Base-by-base conservation (phyloP, 2,329 filamentous ascomycete species). In the Colletotrichum kahawae region DNA sequence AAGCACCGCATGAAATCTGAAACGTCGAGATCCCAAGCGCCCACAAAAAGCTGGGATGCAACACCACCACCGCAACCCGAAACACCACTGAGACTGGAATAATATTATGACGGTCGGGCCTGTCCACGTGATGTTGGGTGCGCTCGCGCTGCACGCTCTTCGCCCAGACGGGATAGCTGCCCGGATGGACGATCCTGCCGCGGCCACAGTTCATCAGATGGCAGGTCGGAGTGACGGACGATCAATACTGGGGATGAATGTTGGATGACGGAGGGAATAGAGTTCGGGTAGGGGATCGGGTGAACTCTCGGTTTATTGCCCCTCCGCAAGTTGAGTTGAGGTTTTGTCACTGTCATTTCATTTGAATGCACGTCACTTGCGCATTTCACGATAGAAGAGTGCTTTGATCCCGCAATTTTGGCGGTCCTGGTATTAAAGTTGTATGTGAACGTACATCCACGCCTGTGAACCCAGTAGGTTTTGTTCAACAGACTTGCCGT, bases 21-120 rank as follows among this genome's bases (percentile, higher is more conserved):
- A 75, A 75, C 69, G 48, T 57, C 43, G 33, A 43, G 64, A 60
- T 63, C 62, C 38, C 59, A 57, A 59, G 56, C 33, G 63, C 70
- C 69, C 73, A 73, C 70, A 43, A 68, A 59, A 38, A 74, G 70
- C 57, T 65, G 70, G 64, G 71, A 72, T 63, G 72, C 48, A 57
- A 72, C 43, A 71, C 24, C 36, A 36, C 74, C 36, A 66, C 64
- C 57, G 70, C 65, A 64, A 65, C 59, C 65, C 70, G 74, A 76
- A 76, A 76, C 74, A 74, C 59, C 57, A 70, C 70, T 76, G 74
- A 74, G 70, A 76, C 74, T 51, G 60, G 18, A 34, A 62, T 67
- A 64, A 38, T 67, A 66, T 56, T 36, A 48, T 48, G 27, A 57
- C 31, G 18, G 16, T 63, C 60, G 60, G 31, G 56, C 34, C 34